Evolutionary conservation across 2,329 filamentous ascomycete species (phyloP), one percentile per base, ranked within the genome.

Genomic region (Davidsoniella virescens): DNA sequence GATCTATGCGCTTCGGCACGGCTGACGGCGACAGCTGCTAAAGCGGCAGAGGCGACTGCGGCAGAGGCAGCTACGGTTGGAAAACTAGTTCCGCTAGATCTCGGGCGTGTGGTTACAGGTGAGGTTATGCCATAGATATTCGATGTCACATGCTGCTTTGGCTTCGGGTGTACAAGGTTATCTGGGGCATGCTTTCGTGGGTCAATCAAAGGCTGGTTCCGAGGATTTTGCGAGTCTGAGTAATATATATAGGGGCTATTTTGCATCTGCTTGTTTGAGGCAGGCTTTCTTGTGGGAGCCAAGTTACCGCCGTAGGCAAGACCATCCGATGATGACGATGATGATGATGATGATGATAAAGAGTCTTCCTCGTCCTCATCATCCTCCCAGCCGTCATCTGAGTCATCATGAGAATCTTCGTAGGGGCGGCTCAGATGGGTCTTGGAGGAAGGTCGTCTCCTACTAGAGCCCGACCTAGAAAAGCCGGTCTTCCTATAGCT

Each of bases 321-420:
- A 17, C 48, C 52, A 26, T 53, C 44, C n/a, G 48, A 53, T 5
- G 41, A 44, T 16, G 48, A 50, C 16, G 48, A 50, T 5, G 47
- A 50, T 5, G 48, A 44, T 17, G 42, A 50, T 10, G 44, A 47
- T 20, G 48, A 33, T 0, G 48, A 44, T 12, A 36, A 33, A 33
- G 50, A 52, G 16, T 44, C 40, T 2, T 26, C 18, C 4, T 50
- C 41, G 7, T 25, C 20, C 20, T 39, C 43, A 29, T 29, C 48
- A 26, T 47, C 44, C n/a, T 53, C 48, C 52, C 52, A 53, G 14
- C 44, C 48, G 9, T 47, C 44, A 17, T 43, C 38, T 3, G 43
- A 40, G 10, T 51, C 46, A 17, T 43, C 37, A 16, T 43, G 33
- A 29, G 48, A 50, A 26, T 39, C 16, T n/a, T 54, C 52, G 18